Conservation (phyloP, 2,329 filamentous ascomycete species). For the Sclerotinia sclerotiorum region DNA sequence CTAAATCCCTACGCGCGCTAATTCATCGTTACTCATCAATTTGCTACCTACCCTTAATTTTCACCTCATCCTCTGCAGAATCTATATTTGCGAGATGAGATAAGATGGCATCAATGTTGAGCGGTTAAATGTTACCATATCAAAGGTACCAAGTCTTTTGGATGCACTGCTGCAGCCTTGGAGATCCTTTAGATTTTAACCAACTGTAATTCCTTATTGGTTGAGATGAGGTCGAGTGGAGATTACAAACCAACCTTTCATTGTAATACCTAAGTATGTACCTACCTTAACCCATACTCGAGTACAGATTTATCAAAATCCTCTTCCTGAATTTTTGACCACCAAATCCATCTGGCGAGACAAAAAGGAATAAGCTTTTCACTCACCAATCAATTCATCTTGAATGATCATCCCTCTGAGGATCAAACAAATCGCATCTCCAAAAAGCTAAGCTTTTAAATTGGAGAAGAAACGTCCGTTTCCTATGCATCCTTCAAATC, state of each 20-base stretch:
- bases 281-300: neutral
- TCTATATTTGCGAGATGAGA: constrained; percentile 10
- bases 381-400: neutral
- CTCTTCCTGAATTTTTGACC: neutral
- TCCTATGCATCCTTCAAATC: neutral
- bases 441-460: neutral
- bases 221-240: neutral
- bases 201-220: neutral
- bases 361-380: neutral
- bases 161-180: constrained; percentile 10
- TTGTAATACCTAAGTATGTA: no score
- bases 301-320: neutral
- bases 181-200: neutral
- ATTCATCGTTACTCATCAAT: neutral
- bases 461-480: neutral
- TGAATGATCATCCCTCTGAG: neutral
- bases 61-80: neutral
- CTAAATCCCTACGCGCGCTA: neutral
- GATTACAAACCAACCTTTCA: neutral
- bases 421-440: neutral
- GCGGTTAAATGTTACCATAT: neutral
- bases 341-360: neutral
- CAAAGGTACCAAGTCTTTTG: neutral
- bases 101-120: neutral
- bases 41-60: neutral